Evolutionary conservation across 306 rosid genomes (phyloP).

Genomic region (barrel medic (Medicago truncatula)): MtrunA17r5.0-ANR NC_053048.1:49943001-49943500

Average conservation of each 20-base stretch:
- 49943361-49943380: slow-evolving; percentile 22
- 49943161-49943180: slow-evolving; percentile 14
- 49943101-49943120: slow-evolving; percentile 33
- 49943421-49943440: slow-evolving; percentile 42
- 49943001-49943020: too few species aligned
- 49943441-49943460: slow-evolving; percentile 46
- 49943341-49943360: too few species aligned
- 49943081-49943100: background rate
- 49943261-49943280: slow-evolving; percentile 30
- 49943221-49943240: background rate
- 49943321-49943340: background rate
- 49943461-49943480: slow-evolving; percentile 58
- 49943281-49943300: slow-evolving; percentile 15
- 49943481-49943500: slow-evolving; percentile 20
- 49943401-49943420: slow-evolving; percentile 25
- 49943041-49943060: too few species aligned
- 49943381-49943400: slow-evolving; percentile 40
- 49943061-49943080: slow-evolving; percentile 3
- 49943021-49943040: too few species aligned
- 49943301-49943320: background rate
- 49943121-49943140: background rate
- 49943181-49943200: background rate
- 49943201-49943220: slow-evolving; percentile 11
- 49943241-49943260: slow-evolving; percentile 36
- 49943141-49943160: background rate